Conservation (phyloP, 2,329 filamentous ascomycete genomes). For the Sporothrix globosa region DNA sequence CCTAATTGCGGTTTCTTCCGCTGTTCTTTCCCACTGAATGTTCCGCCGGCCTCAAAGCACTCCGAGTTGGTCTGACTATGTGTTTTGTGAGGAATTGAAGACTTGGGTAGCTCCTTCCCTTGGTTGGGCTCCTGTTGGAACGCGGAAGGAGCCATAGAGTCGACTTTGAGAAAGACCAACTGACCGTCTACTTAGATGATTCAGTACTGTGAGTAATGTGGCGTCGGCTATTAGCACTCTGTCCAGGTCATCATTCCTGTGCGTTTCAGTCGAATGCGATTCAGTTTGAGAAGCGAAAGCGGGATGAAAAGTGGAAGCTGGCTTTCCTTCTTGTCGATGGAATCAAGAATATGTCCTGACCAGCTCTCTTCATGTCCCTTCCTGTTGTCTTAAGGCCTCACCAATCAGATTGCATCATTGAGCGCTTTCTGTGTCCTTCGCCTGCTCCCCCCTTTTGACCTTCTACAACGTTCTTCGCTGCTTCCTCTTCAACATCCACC, state of each 20-base stretch:
- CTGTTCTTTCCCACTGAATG: neutral
- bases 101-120: neutral
- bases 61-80: neutral
- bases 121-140: neutral
- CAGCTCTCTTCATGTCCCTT: neutral
- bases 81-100: neutral
- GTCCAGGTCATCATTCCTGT: neutral
- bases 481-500: slow-evolving; percentile 1
- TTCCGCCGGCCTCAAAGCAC: neutral
- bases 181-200: neutral
- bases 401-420: slow-evolving; percentile 17
- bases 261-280: neutral
- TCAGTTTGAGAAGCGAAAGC: too few relatives aligned
- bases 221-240: neutral
- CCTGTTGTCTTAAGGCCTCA: neutral
- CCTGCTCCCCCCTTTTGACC: neutral
- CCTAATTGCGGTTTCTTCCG: neutral
- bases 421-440: neutral
- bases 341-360: neutral
- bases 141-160: neutral
- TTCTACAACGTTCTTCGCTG: neutral
- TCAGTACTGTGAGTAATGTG: neutral
- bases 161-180: neutral
- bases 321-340: too few relatives aligned
- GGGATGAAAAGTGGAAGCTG: too few relatives aligned